Percentiles rank a stretch among this genome's conserved stretches.
These are phyloP conservation scores for Tillandsia leiboldiana DNA, from an alignment of 176 grass and related monocot genomes.

Conservation along the genomic window DNA sequence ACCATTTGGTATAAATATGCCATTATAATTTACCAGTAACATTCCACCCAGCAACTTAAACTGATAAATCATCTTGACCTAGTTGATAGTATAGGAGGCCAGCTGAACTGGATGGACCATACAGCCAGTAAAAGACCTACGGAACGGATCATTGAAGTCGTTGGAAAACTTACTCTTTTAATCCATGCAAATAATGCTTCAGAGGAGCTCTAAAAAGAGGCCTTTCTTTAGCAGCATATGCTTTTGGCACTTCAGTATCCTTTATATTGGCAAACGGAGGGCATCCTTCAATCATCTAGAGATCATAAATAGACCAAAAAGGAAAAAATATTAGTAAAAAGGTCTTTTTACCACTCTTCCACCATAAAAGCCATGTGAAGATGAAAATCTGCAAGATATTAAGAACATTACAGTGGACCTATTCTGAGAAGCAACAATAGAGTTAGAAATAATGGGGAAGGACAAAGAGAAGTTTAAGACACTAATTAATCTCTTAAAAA, in stretches of 20 bases:
- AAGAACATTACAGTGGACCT: too few species aligned
- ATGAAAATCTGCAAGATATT: too few species aligned
- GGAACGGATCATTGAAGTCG: background rate
- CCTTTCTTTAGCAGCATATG: constrained; percentile 76
- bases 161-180: constrained; percentile 52
- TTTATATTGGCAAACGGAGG: constrained; percentile 57
- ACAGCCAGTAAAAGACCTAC: constrained; percentile 1
- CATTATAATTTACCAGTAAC: too few species aligned
- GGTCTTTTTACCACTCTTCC: too few species aligned
- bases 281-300: constrained; percentile 94
- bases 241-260: constrained; percentile 67
- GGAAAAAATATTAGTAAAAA: background rate
- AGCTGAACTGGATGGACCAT: background rate
- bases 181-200: constrained; percentile 57
- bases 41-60: too few species aligned
- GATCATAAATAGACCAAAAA: constrained; percentile 10
- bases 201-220: constrained; percentile 58
- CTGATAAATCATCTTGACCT: too few species aligned
- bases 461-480: too few species aligned
- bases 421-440: too few species aligned
- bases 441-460: too few species aligned
- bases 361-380: too few species aligned
- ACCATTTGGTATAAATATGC: too few species aligned
- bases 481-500: too few species aligned
- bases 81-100: background rate